These are phyloP conservation scores for Pythium diclinum DNA, from an alignment of 352 stramenopile species.

Conservation along the genomic window DNA sequence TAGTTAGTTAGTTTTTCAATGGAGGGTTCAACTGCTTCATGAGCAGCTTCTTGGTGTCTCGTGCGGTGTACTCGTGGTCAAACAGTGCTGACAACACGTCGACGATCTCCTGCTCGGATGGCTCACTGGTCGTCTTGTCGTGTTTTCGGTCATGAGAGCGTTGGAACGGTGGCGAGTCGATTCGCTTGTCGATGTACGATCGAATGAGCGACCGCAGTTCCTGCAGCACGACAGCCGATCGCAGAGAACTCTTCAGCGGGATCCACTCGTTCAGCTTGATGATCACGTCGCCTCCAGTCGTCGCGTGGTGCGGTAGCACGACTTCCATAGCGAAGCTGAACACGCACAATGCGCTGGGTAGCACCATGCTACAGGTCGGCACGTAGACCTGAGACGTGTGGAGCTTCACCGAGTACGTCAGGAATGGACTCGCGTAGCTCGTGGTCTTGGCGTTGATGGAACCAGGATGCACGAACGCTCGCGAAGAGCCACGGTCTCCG, in stretches of 20 bases:
- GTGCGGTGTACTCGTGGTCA: slow-evolving; percentile 42
- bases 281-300: slow-evolving; percentile 34
- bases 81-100: slow-evolving; percentile 38
- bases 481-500: slow-evolving; percentile 41
- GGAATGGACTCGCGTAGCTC: slow-evolving; percentile 52
- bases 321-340: slow-evolving; percentile 69
- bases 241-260: slow-evolving; percentile 50
- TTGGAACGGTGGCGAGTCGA: slow-evolving; percentile 31
- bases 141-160: background rate
- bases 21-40: slow-evolving; percentile 31
- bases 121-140: background rate
- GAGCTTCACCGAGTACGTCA: slow-evolving; percentile 79
- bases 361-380: slow-evolving; percentile 60
- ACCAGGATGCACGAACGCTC: slow-evolving; percentile 64
- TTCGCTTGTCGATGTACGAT: slow-evolving; percentile 33
- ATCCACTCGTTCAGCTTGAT: slow-evolving; percentile 76
- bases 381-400: slow-evolving; percentile 84
- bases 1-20: slow-evolving; percentile 18
- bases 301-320: slow-evolving; percentile 38
- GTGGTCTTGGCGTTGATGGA: slow-evolving; percentile 72
- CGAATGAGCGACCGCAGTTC: slow-evolving; percentile 36
- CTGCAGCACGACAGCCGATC: slow-evolving; percentile 51
- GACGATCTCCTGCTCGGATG: slow-evolving; percentile 20
- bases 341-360: slow-evolving; percentile 55
- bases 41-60: slow-evolving; percentile 47